phyloP scores from a whole-genome alignment of 805 yeast species.

The Starmera quercuum region DNA sequence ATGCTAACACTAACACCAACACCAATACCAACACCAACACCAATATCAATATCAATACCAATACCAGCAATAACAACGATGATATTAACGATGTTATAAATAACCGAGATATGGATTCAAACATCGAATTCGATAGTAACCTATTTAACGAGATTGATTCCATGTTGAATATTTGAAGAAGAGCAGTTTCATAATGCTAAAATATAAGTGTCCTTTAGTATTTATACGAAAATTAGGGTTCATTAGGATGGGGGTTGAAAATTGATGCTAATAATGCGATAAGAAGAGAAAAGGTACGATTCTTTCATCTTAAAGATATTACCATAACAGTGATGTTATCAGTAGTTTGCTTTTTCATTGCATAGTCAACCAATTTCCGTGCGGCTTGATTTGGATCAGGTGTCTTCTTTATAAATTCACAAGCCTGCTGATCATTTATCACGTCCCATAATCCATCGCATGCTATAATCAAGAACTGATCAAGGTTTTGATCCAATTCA shows the following conservation, averaged over 20 bases:
- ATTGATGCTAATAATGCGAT: not conserved
- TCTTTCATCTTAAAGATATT: slow-evolving; percentile 28
- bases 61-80: slow-evolving; percentile 1
- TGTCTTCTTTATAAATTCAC: slow-evolving; percentile 53
- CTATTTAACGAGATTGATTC: slow-evolving; percentile 19
- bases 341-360: slow-evolving; percentile 72
- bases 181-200: no score
- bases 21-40: slow-evolving; percentile 1
- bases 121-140: slow-evolving; percentile 11
- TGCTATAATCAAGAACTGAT: slow-evolving; percentile 80
- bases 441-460: slow-evolving; percentile 99
- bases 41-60: slow-evolving; percentile 3
- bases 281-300: not conserved
- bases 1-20: slow-evolving; percentile 1
- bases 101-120: slow-evolving; percentile 1
- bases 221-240: not conserved
- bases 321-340: slow-evolving; percentile 95
- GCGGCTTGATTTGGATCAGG: slow-evolving; percentile 62
- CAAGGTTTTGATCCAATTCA: slow-evolving; percentile 47
- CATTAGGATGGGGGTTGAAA: slow-evolving; percentile 1
- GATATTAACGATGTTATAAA: no score
- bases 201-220: no score
- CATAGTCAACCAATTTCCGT: slow-evolving; percentile 56
- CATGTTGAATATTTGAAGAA: slow-evolving; percentile 13
- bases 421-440: slow-evolving; percentile 75